phyloP scores from a whole-genome alignment of 2,329 filamentous ascomycete genomes.

The Neonectria magnoliae region DNA sequence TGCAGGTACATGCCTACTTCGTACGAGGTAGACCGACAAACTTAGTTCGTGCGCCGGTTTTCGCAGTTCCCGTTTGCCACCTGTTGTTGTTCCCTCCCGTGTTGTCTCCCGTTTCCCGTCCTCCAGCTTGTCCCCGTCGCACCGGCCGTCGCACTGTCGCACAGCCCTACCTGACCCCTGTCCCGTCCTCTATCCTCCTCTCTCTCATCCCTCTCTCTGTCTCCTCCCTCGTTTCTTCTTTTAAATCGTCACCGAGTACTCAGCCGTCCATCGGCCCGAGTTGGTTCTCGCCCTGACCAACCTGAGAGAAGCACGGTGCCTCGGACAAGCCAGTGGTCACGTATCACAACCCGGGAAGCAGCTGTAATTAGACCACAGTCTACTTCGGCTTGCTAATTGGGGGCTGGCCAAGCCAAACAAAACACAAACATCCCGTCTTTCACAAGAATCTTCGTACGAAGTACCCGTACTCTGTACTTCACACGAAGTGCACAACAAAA shows the following conservation, averaged over 20 bases:
- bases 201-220: not conserved
- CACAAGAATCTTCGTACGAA: not conserved
- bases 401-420: not conserved
- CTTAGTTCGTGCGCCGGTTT: not conserved
- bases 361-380: not conserved
- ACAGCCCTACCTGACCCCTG: slow-evolving; percentile 1
- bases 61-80: not conserved
- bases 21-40: too few species aligned
- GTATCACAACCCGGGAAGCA: slow-evolving; percentile 7
- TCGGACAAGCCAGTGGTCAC: slow-evolving; percentile 3
- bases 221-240: not conserved
- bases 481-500: slow-evolving; percentile 8
- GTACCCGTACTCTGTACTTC: not conserved
- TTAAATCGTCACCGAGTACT: slow-evolving; percentile 3
- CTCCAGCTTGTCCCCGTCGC: too few species aligned
- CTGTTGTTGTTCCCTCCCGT: not conserved
- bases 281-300: slow-evolving; percentile 2
- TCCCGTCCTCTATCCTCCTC: not conserved
- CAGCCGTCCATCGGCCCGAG: not conserved
- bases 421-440: not conserved
- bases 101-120: slow-evolving; percentile 2
- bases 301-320: slow-evolving; percentile 7
- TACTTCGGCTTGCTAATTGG: not conserved
- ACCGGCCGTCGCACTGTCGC: slow-evolving; percentile 14
- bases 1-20: too few species aligned